These are phyloP conservation scores for Geotrichum phurueaensis DNA, from an alignment of 1,139 yeast species.

Conservation along the genomic window DNA sequence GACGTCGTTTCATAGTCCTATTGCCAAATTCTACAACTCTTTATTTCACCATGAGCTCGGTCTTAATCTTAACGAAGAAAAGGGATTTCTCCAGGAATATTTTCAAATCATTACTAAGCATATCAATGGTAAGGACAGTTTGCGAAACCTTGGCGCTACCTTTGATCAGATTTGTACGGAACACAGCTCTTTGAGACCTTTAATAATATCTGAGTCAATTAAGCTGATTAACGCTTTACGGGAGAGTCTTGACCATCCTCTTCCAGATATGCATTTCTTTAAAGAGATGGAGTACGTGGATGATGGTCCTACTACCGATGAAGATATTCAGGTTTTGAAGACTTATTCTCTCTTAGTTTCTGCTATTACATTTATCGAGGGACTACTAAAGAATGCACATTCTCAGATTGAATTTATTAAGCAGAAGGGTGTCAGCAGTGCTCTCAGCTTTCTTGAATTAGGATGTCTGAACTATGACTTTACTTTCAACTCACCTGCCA, in stretches of 20 bases:
- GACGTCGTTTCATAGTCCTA: conserved; percentile 51
- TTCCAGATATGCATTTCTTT: conserved; percentile 12
- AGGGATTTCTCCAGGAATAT: conserved; percentile 44
- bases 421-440: conserved; percentile 28
- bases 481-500: conserved; percentile 31
- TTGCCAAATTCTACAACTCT: conserved; percentile 80
- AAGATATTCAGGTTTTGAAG: conserved; percentile 14
- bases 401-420: conserved; percentile 34
- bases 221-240: conserved; percentile 47
- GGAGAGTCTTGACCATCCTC: conserved; percentile 18
- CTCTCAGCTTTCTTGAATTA: conserved; percentile 28
- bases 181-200: conserved; percentile 63
- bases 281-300: conserved; percentile 17
- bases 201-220: conserved; percentile 48
- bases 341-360: conserved; percentile 13
- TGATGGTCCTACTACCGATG: conserved; percentile 16
- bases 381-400: conserved; percentile 32
- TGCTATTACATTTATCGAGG: conserved; percentile 30
- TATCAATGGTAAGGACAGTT: conserved; percentile 30
- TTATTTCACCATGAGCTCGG: conserved; percentile 76
- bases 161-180: conserved; percentile 83
- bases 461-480: conserved; percentile 36
- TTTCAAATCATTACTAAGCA: conserved; percentile 22
- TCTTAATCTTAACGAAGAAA: conserved; percentile 48
- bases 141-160: conserved; percentile 56